These are phyloP conservation scores for Syncephalastrum monosporum DNA, from an alignment of 371 early-diverging fungal species.

Conservation along the genomic window DNA sequence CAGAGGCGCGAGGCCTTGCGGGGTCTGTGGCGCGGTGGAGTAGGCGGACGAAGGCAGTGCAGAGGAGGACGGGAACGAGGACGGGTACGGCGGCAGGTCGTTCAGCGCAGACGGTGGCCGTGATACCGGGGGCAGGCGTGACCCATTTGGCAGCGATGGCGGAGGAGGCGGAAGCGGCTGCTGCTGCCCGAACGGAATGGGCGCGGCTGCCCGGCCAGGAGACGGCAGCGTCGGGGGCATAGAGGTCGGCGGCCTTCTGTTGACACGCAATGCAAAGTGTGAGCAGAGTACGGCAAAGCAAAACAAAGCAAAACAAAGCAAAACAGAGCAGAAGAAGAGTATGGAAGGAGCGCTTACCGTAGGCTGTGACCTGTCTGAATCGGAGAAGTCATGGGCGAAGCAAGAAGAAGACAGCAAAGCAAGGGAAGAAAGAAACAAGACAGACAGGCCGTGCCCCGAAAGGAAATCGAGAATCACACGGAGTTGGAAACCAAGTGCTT, in stretches of 20 bases:
- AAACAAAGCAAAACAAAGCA: too few species aligned
- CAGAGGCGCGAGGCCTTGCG: slow-evolving; percentile 2
- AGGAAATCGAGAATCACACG: too few species aligned
- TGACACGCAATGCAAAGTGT: too few species aligned
- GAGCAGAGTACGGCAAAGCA: too few species aligned
- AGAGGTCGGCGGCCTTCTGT: slow-evolving; percentile 10
- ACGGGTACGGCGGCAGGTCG: slow-evolving; percentile 10
- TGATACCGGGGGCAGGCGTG: slow-evolving; percentile 5
- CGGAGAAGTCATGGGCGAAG: too few species aligned
- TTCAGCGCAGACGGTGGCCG: slow-evolving; percentile 7
- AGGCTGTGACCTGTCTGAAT: too few species aligned
- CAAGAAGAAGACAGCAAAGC: too few species aligned
- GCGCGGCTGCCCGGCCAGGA: slow-evolving; percentile 6
- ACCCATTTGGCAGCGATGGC: slow-evolving; percentile 5
- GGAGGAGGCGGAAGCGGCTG: slow-evolving; percentile 11
- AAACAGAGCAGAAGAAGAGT: too few species aligned
- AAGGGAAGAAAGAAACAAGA: too few species aligned
- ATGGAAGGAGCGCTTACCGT: too few species aligned
- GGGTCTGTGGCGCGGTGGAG: slow-evolving; percentile 2
- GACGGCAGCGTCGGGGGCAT: slow-evolving; percentile 7
- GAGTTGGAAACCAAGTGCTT: too few species aligned
- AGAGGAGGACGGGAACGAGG: slow-evolving; percentile 12
- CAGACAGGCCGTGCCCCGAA: too few species aligned
- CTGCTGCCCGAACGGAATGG: slow-evolving; percentile 9
- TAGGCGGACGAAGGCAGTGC: slow-evolving; percentile 3